Conservation (phyloP, 371 early-diverging fungal species). For the Saksenaea oblongispora region DNA sequence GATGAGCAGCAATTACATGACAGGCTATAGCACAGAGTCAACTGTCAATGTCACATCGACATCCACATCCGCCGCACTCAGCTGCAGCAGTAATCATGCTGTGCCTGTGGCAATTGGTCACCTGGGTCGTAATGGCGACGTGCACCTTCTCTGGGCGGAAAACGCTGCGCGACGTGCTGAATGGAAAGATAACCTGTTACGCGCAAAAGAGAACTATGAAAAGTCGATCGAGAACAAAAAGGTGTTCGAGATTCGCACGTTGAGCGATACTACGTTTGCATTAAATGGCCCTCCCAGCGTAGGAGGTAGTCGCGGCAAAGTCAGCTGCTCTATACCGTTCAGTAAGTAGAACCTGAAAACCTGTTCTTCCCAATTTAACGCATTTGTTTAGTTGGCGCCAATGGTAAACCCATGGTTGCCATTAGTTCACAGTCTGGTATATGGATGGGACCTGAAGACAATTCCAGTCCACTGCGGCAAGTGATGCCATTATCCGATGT, state of each 20-base stretch:
- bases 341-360: constrained; percentile 35
- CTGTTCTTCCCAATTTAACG: neutral
- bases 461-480: constrained; percentile 30
- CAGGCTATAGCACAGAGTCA: constrained; percentile 3
- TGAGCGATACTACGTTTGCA: constrained; percentile 46
- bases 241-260: constrained; percentile 63
- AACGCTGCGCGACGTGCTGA: constrained; percentile 69
- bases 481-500: constrained; percentile 39
- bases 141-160: constrained; percentile 71
- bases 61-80: no score
- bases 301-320: constrained; percentile 40
- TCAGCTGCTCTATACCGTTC: constrained; percentile 73
- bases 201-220: constrained; percentile 61
- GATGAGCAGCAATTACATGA: constrained; percentile 7
- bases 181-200: constrained; percentile 83
- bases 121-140: constrained; percentile 75
- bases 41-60: neutral
- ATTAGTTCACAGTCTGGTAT: constrained; percentile 85
- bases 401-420: constrained; percentile 62
- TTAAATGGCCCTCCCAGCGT: constrained; percentile 4
- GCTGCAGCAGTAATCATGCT: constrained; percentile 37
- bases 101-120: constrained; percentile 46
- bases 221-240: constrained; percentile 41
- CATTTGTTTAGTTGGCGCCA: constrained; percentile 30
- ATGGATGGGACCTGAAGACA: constrained; percentile 52